Base-by-base conservation (phyloP, 352 stramenopile genomes). In the Phytophthora sp. region DNA sequence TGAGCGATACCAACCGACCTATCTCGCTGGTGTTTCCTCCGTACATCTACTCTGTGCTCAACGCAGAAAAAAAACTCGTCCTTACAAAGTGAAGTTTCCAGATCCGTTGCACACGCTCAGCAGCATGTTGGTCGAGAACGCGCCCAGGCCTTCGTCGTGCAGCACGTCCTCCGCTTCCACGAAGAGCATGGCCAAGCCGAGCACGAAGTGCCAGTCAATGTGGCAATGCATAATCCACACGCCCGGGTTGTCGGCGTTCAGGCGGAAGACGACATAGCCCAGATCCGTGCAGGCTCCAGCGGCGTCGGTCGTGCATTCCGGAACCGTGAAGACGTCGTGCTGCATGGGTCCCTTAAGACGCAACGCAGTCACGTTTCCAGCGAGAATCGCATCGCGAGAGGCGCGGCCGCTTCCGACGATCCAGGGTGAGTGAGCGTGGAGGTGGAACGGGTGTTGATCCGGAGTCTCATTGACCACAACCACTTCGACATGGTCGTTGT, bases 141-240 rank as follows among this genome's bases (percentile, higher is more conserved):
- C 57, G 0, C n/a, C 67, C 13, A 76, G 39, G 0, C 72, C 72
- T 66, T 70, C 45, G 1, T 54, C 12, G n/a, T 76, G 72, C 2
- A 83, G 53, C 2, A 28, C 38, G 12, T 74, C 64, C 43, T 79
- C 59, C 12, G 59, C 69, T 23, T 82, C 75, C 0, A 84, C 62
- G 13, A 84, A 74, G n/a, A 80, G 37, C 69, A 82, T 78, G 6
- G 21, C 60, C 57, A 84, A 49, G 2, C 75, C 75, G 32, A 76
- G 45, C 18, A 71, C 59, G 52, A 79, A 73, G 52, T 82, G 68
- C 71, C 69, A 77, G 31, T 84, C 74, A 53, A 84, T 84, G 57
- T 84, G 74, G 43, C 74, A 84, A 54, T 84, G 74, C 39, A 84
- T 71, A 13, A 84, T 54, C 74, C 74, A 84, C 24, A 73, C 72